Conservation (phyloP, 2,329 filamentous ascomycete genomes). For the Verruconis gallopava region DNA sequence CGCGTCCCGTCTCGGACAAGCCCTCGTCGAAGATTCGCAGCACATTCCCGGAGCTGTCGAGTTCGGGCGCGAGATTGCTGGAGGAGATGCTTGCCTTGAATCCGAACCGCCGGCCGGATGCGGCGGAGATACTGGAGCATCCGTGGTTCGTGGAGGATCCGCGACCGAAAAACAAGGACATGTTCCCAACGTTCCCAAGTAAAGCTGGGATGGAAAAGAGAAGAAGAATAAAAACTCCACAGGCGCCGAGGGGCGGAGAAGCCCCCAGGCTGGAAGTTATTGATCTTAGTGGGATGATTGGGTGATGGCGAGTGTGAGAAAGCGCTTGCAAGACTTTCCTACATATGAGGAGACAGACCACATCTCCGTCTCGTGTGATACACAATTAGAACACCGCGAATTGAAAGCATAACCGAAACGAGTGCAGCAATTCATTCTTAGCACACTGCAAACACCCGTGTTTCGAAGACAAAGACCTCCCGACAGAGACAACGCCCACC, state of each 20-base stretch:
- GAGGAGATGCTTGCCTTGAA: conserved; percentile 60
- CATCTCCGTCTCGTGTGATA: no score
- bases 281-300: conserved; percentile 38
- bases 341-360: no score
- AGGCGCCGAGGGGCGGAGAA: conserved; percentile 69
- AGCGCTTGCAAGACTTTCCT: no score
- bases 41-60: conserved; percentile 69
- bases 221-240: conserved; percentile 58
- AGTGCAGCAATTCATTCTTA: no score
- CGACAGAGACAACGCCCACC: no score
- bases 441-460: no score
- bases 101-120: conserved; percentile 56
- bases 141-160: conserved; percentile 83
- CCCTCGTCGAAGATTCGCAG: conserved; percentile 48
- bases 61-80: conserved; percentile 59
- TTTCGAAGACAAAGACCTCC: no score
- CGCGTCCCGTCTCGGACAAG: conserved; percentile 32
- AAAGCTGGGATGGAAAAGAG: conserved; percentile 86
- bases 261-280: conserved; percentile 39
- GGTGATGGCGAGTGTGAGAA: conserved; percentile 11
- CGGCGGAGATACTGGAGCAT: conserved; percentile 62
- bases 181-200: conserved; percentile 95
- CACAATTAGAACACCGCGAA: no score
- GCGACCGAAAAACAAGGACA: conserved; percentile 72
- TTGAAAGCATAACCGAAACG: no score